These are phyloP conservation scores for Taxillus chinensis DNA, from an alignment of 164 flowering plant species.

Conservation along the genomic window DNA sequence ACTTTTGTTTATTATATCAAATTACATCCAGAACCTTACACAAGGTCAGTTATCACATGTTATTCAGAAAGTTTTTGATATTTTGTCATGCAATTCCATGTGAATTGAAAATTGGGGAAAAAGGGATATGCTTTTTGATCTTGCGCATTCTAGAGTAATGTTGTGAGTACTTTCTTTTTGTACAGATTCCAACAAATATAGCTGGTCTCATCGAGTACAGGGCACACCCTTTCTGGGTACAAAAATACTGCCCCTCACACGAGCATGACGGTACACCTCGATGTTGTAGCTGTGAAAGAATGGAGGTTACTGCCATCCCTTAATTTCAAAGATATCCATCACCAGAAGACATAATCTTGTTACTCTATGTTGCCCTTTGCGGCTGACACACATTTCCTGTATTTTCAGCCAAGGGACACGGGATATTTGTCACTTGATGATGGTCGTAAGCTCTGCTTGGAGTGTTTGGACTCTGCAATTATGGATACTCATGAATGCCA, in stretches of 20 bases:
- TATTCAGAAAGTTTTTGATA: too few species aligned
- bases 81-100: too few species aligned
- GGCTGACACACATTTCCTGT: not conserved
- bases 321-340: not conserved
- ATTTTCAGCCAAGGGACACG: constrained; percentile 2
- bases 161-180: not conserved
- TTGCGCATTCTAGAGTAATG: too few species aligned
- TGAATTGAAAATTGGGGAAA: too few species aligned
- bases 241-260: constrained; percentile 5
- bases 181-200: constrained; percentile 2
- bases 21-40: too few species aligned
- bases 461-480: constrained; percentile 3
- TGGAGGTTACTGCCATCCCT: not conserved
- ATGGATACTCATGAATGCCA: constrained; percentile 6
- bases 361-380: too few species aligned
- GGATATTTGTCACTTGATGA: constrained; percentile 1
- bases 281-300: constrained; percentile 7
- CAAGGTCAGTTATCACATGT: too few species aligned
- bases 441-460: constrained; percentile 3
- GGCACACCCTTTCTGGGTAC: constrained; percentile 7
- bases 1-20: too few species aligned
- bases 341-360: too few species aligned
- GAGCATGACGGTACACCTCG: constrained; percentile 7
- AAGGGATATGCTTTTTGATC: too few species aligned
- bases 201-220: constrained; percentile 5